Evolutionary conservation across 2,329 filamentous ascomycete species (phyloP).

Genomic region (Xylogone sp.): DNA sequence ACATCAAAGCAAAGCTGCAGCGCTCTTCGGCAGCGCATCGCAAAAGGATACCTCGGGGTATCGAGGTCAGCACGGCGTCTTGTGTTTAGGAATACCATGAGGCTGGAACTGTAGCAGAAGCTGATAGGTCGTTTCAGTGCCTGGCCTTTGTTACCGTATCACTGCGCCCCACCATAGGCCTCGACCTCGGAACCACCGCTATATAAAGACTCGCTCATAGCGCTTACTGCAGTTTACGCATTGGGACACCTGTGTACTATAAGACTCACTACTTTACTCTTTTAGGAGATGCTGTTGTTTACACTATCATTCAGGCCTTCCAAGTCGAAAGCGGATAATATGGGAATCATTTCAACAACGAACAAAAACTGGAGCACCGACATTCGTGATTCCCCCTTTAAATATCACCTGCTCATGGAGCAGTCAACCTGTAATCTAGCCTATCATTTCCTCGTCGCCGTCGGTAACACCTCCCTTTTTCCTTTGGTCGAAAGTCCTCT

Average conservation of each 20-base stretch:
- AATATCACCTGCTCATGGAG: neutral
- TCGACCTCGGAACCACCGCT: neutral
- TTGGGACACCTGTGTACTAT: too few species aligned
- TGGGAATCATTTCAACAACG: too few species aligned
- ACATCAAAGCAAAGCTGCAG: neutral
- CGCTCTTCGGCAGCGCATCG: neutral
- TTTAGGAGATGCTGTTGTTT: too few species aligned
- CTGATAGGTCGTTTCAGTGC: neutral
- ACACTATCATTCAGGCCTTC: too few species aligned
- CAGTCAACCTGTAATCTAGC: conserved; percentile 6
- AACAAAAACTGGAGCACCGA: too few species aligned
- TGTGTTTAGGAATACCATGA: too few species aligned
- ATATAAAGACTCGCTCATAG: neutral
- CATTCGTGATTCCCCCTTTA: neutral
- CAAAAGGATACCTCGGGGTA: neutral
- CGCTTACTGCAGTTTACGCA: neutral
- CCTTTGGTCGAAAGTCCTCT: conserved; percentile 24
- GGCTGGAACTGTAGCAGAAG: neutral
- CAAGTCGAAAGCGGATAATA: too few species aligned
- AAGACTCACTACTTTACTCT: too few species aligned
- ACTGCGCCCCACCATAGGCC: neutral
- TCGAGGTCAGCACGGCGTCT: neutral
- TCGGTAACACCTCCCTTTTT: conserved; percentile 17
- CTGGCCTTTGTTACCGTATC: neutral
- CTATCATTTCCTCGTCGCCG: conserved; percentile 27